These are phyloP conservation scores for Sporothrix humicola DNA, from an alignment of 2,329 filamentous ascomycete genomes.

Conservation along the genomic window DNA sequence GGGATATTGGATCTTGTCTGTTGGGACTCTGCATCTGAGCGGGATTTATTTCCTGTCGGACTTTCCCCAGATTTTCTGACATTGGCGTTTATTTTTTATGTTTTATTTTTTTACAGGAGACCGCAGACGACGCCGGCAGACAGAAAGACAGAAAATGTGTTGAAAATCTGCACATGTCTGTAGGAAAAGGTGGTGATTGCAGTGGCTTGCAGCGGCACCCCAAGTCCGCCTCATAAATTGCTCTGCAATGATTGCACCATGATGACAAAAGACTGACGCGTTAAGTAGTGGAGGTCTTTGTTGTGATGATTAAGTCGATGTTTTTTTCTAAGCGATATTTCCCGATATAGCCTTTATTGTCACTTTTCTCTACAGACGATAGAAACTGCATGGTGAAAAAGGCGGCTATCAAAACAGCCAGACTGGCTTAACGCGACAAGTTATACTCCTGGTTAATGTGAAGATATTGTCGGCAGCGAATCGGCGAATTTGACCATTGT, in stretches of 20 bases:
- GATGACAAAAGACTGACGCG: not conserved
- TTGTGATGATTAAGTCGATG: not conserved
- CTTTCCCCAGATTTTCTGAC: conserved; percentile 13
- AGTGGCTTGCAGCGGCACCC: not conserved
- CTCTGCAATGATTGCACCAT: not conserved
- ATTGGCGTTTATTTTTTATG: not conserved
- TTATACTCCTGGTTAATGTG: not conserved
- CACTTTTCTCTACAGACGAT: not conserved
- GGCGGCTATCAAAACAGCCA: not conserved
- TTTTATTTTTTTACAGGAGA: not conserved
- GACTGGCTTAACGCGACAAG: no score
- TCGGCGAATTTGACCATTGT: not conserved
- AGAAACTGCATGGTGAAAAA: no score
- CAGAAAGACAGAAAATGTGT: not conserved
- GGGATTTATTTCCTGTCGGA: not conserved
- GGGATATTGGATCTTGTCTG: no score
- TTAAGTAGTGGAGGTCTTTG: no score
- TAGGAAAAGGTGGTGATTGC: not conserved
- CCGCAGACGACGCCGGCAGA: conserved; percentile 21
- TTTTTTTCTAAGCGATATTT: not conserved
- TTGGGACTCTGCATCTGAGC: not conserved
- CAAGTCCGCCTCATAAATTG: no score
- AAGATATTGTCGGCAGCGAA: conserved; percentile 4
- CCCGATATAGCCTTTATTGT: not conserved
- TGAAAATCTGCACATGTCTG: no score